phyloP scores from a whole-genome alignment of 495 filamentous ascomycete genomes.

The Hyaloscypha bicolor region DNA sequence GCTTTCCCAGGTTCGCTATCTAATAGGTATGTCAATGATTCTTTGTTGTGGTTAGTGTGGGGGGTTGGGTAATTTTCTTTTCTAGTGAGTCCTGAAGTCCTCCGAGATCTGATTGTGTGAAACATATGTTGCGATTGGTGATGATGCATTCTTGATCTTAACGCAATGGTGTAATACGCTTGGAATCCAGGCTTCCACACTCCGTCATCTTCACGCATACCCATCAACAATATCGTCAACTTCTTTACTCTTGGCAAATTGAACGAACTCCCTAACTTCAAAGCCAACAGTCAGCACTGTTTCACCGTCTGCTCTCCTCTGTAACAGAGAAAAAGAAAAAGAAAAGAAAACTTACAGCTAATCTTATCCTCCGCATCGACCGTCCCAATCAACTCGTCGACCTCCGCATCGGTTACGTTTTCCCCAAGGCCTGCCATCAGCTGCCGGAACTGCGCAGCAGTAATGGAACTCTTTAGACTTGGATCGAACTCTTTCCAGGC shows the following conservation, averaged over 20 bases:
- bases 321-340: neutral
- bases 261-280: conserved; percentile 35
- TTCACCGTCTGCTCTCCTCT: neutral
- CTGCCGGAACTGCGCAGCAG: conserved; percentile 35
- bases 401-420: conserved; percentile 32
- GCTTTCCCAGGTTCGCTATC: too few relatives aligned
- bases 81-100: too few relatives aligned
- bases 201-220: conserved; percentile 26
- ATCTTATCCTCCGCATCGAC: conserved; percentile 39
- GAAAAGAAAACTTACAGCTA: conserved; percentile 30
- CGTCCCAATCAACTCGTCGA: conserved; percentile 35
- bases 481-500: conserved; percentile 37
- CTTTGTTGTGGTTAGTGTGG: too few relatives aligned
- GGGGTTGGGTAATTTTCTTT: too few relatives aligned
- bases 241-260: conserved; percentile 35
- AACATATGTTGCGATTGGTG: too few relatives aligned
- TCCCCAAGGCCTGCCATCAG: conserved; percentile 35
- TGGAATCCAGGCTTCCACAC: too few relatives aligned
- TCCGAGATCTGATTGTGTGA: too few relatives aligned
- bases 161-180: too few relatives aligned
- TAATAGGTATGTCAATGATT: too few relatives aligned
- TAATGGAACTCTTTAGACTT: conserved; percentile 34
- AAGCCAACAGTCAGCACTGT: conserved; percentile 15
- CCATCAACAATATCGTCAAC: conserved; percentile 35
- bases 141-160: too few relatives aligned